Evolutionary conservation across 78 protist genomes (phyloP).

Genomic region (Ministeria vibrans): DNA sequence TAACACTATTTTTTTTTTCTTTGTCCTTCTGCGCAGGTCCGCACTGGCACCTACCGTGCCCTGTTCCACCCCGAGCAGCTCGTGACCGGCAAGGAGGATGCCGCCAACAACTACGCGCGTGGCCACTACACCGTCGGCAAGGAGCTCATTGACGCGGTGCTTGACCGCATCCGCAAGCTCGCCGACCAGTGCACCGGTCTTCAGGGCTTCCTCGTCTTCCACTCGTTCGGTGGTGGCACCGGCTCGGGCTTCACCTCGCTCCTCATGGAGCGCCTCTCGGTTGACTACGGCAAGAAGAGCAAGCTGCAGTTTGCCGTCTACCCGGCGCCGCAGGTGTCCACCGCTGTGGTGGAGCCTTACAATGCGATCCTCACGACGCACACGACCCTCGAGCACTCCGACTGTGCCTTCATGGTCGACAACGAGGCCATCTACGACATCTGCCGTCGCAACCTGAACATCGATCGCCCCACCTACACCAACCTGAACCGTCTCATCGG

Average conservation of each 20-base stretch:
- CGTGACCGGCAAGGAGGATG: constrained; percentile 71
- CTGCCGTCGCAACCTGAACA: constrained; percentile 87
- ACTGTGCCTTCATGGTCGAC: constrained; percentile 88
- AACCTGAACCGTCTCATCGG: constrained; percentile 95
- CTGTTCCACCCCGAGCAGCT: constrained; percentile 94
- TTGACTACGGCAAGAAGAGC: constrained; percentile 96
- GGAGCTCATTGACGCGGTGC: constrained; percentile 87
- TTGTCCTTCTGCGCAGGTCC: too few species aligned
- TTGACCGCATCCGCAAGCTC: constrained; percentile 95
- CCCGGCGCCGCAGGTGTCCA: constrained; percentile 96
- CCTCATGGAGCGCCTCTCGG: constrained; percentile 79
- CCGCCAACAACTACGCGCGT: constrained; percentile 97
- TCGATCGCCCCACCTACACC: constrained; percentile 88
- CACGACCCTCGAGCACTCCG: constrained; percentile 95
- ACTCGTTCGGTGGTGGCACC: constrained; percentile 99
- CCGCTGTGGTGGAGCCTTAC: constrained; percentile 98
- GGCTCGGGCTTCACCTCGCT: constrained; percentile 93
- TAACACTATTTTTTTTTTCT: too few species aligned
- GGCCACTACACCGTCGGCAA: constrained; percentile 97
- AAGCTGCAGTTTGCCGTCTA: constrained; percentile 93
- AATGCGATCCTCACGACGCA: constrained; percentile 95
- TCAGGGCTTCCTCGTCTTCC: constrained; percentile 96
- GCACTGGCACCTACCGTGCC: constrained; percentile 85
- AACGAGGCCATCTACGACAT: constrained; percentile 97
- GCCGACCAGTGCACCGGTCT: constrained; percentile 95